Percentiles rank a stretch among this genome's conserved stretches.
Evolutionary conservation across 148 eudicot genomes (phyloP).

Genomic region (Rhododendron ovatum): DNA sequence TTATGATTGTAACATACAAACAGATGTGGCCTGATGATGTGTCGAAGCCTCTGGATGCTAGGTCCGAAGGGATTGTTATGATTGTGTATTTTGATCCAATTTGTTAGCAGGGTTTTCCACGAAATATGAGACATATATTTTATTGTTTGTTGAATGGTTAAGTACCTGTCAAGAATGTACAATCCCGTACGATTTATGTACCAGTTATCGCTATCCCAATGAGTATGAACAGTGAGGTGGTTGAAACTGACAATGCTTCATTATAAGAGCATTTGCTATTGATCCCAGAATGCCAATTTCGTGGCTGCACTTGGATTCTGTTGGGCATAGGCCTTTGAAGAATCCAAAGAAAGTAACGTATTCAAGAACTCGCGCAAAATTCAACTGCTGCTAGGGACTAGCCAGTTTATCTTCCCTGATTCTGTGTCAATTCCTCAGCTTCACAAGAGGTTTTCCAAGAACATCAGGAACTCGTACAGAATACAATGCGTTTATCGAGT

Average conservation of each 20-base stretch:
- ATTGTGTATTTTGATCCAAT: background rate
- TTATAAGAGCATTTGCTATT: background rate
- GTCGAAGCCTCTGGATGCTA: background rate
- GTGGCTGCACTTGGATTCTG: background rate
- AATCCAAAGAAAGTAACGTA: background rate
- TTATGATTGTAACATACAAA: background rate
- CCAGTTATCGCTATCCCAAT: background rate
- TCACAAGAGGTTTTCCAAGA: background rate
- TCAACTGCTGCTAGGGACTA: background rate
- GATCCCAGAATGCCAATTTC: background rate
- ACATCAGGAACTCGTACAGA: background rate
- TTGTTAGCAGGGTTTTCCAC: background rate
- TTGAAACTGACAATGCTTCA: background rate
- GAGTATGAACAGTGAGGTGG: background rate
- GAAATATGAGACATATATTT: background rate
- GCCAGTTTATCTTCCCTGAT: background rate
- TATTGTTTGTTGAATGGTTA: background rate
- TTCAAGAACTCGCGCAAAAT: background rate
- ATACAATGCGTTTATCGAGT: background rate
- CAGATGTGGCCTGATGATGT: background rate
- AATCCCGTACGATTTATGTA: background rate
- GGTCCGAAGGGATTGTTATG: background rate
- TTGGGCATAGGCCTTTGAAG: background rate
- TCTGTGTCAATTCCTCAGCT: background rate
- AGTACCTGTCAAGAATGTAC: background rate